Base-by-base conservation (phyloP, 176 grass and related monocot species). In the Bonia amplexicaulis region DNA sequence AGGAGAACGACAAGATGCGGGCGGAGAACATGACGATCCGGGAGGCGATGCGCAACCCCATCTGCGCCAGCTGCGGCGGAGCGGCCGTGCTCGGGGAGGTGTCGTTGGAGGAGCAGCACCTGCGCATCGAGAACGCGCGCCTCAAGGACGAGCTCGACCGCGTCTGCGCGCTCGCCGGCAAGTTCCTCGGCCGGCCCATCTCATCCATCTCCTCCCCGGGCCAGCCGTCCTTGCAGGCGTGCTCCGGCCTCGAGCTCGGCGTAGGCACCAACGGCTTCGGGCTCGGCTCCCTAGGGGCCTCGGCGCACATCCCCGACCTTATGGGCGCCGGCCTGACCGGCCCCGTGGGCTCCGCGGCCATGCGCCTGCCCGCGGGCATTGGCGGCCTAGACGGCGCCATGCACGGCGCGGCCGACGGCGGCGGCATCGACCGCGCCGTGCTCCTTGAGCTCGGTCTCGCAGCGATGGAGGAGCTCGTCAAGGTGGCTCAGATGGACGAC, bases 1-100 rank as follows among this genome's bases (percentile, higher is more conserved):
- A 98, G 85, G 96, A 98, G 89, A 98, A 98, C 47, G 96, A 98
- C 81, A 98, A 98, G 91, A 84, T 98, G 31, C 61, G 96, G 19
- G 93, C 93, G 22, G 96, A 98, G 83, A 98, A 98, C 91, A 79
- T 98, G 89, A 87, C 91, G 66, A 93, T 95, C 69, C 79, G 93
- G 33, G 96, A 98, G 75, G 93, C 91, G 61, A 95, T 95, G 91
- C 59, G 91, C 57, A 98, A 87, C 65, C 96, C 96, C 6, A 90
- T 93, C 11, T 98, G 96, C 85, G 80, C 69, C 78, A 93, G 74
- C 85, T 98, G 96, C 68, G 96, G 96, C 42, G 80, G 87, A 26
- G 77, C 88, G 5, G 96, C 96, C 8, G 87, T 93, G 72, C 91
- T 98, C 5, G 96, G 91, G 0, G 96, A 98, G 64, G 87, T 98